Base-by-base conservation (phyloP, 2,329 filamentous ascomycete species). In the Dactylellina haptotyla region DNA sequence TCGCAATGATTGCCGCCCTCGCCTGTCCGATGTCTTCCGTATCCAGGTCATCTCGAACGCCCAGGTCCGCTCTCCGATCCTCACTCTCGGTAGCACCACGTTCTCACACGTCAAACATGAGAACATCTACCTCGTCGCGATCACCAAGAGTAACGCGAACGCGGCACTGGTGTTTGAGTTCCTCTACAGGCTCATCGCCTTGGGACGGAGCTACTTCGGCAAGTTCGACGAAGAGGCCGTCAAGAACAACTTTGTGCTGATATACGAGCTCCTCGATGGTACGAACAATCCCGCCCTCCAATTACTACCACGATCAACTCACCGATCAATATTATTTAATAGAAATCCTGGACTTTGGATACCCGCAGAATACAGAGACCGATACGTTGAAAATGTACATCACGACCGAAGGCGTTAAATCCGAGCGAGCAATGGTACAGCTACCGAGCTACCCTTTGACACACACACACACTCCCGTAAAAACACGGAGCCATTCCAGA, bases 331-430 rank as follows among this genome's bases (percentile, higher is more conserved):
- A 18, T 16, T 9, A 16, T 6, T 46, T 25, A 18, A 18, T 78
- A 95, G 95, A 99, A 83, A 97, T 99, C 79, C 88, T 99, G 80
- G 95, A 99, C 82, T 99, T 99, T 82, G 95, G 95, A 75, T 99
- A 99, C 81, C 95, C 95, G 32, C 95, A 99, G 81, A 98, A 98
- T 81, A 99, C 95, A 75, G 95, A 99, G 83, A 97, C 94, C 61
- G 95, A 99, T 81, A 98, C 95, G 14, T 85, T 99, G 78, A 99
- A 99, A 83, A 98, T 98, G 94, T 99, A 99, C 85, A 99, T 99
- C 80, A 99, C 96, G 45, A 99, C 95, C 34, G 95, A 99, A 83
- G 95, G 95, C 69, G 94, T 99, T 83, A 97, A 97, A 82, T 96
- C 93, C 30, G 93, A 93, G 81, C 85, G 88, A 77, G 89, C 87